These are phyloP conservation scores for Trypanosoma caninum DNA, from an alignment of 208 protist species.

Conservation along the genomic window DNA sequence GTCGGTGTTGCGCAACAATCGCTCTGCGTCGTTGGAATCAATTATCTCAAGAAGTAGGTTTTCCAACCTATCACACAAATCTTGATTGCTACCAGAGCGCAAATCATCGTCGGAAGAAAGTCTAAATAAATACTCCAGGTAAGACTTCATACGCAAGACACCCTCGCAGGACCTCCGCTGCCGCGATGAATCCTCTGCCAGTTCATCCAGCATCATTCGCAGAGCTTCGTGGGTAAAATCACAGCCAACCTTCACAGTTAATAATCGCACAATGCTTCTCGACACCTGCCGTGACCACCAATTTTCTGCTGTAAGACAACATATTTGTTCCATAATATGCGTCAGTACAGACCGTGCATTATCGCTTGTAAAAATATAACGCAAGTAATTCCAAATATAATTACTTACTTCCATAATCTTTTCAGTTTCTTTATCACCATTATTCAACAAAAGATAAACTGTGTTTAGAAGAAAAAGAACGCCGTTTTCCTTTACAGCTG, in stretches of 20 bases:
- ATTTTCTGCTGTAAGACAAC: constrained; percentile 6
- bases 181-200: background rate
- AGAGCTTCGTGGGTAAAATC: constrained; percentile 9
- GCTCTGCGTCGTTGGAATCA: background rate
- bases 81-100: background rate
- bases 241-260: background rate
- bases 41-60: constrained; percentile 10
- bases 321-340: constrained; percentile 16
- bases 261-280: background rate
- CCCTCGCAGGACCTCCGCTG: constrained; percentile 5
- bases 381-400: constrained; percentile 5
- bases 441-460: background rate
- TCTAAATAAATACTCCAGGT: constrained; percentile 18
- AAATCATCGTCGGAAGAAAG: background rate
- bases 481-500: background rate
- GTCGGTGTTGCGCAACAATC: constrained; percentile 32
- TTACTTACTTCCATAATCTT: background rate
- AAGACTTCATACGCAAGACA: constrained; percentile 4
- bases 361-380: constrained; percentile 3
- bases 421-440: background rate
- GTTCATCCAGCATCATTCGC: background rate
- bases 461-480: constrained; percentile 13
- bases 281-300: constrained; percentile 11
- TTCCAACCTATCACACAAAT: constrained; percentile 6
- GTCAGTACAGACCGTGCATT: background rate